Evolutionary conservation across 2,329 filamentous ascomycete species (phyloP), one percentile per base, ranked within the genome.

Genomic region (Peltaster fructicola): DNA sequence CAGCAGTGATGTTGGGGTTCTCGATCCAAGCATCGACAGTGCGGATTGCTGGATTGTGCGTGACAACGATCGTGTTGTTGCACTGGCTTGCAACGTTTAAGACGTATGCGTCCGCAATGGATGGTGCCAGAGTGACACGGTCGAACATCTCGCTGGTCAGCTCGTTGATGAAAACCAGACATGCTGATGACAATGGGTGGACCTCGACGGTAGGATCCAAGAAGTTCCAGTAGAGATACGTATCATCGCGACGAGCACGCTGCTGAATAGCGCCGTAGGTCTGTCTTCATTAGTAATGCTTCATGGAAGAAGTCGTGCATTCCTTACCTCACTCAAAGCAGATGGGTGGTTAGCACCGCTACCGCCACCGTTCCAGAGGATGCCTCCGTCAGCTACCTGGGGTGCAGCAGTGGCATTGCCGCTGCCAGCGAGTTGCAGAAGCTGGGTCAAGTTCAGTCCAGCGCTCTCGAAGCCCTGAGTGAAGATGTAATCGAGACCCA

Each of bases 121-220:
- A 27, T 21, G 43, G 40, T 13, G 37, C 36, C 7, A 46, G 30
- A n/a, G 25, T 34, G 16, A 29, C 30, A 10, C 44, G 37, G 19
- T 48, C 45, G 24, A 32, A 36, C 17, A 28, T 24, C 31, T 47
- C 44, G 11, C 34, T 20, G 5, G 42, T 32, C 20, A 38, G 33
- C 10, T 38, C 31, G 29, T 48, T 47, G 33, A 48, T 38, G 16
- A 47, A 36, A 12, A 47, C 41, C 6, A 48, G 30, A 23, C 42
- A 47, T 7, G 42, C 39, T 11, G 39, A 39, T 9, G 31, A 31
- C 3, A 30, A 38, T 4, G 32, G 24, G 13, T 36, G 26, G 10
- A 48, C 37, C 8, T 14, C 24, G 8, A 43, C 40, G 12, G 39
- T 33, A 11, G 35, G 27, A 8, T 22, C 31, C 5, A 34, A 30